Evolutionary conservation across 768 basidiomycete genomes (phyloP), one percentile per base, ranked within the genome.

Genomic region (Clathrus columnatus): DNA sequence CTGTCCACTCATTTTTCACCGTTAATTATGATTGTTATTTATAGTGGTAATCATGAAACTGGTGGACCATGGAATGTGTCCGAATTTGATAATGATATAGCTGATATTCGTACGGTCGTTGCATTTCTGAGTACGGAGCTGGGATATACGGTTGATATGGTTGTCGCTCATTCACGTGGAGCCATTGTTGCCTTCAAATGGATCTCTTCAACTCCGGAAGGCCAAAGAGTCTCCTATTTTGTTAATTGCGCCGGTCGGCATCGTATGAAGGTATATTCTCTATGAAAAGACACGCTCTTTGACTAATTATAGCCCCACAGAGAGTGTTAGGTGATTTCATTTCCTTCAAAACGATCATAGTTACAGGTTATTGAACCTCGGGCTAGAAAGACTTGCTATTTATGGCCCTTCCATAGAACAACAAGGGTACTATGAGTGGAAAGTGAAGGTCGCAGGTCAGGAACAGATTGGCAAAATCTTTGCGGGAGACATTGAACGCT

Each of bases 161-260:
- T 91, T 36, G 77, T 92, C 5, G 87, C 83, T 1, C 90, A 92
- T 67, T 91, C 88, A 16, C 81, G 87, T 30, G 89, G 85, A 6
- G 80, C 83, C 21, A 66, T 90, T n/a, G 79, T 77, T 18, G 78
- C 74, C 0, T 78, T 85, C 63, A 71, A 75, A 56, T 91, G 88
- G 87, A 62, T 88, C 23, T 81, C 82, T 63, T 81, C 76, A 16
- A 72, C 81, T 1, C 73, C 78, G 46, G 81, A 81, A 59, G 85
- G 82, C 23, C 72, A 68, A 56, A 68, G 64, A 43, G 79, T 84
- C 42, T 68, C 76, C 7, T 80, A 77, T 5, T 84, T 83, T 53
- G 82, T 91, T 42, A 91, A 91, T 61, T 81, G 77, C 23, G 82
- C 87, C 17, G 87, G 82, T 5, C 77, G 90, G 50, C 90, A 89